A percentile compares a stretch with the other conserved stretches of the same genome.
Evolutionary conservation across 1,139 yeast species (phyloP).

Genomic region (Kurtzmaniella quercitrusa): DNA sequence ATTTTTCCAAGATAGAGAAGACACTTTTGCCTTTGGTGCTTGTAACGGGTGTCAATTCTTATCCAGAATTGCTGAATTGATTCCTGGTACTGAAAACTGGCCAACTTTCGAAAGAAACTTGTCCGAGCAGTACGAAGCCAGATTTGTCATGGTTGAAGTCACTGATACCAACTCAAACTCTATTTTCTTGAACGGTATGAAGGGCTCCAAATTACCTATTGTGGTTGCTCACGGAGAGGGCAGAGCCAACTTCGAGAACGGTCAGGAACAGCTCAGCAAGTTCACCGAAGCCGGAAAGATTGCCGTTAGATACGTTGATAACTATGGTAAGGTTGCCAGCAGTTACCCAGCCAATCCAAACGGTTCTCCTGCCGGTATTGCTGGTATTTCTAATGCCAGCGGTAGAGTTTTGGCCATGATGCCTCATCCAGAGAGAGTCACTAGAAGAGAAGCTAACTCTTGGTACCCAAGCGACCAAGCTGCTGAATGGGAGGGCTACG

Average conservation of each 20-base stretch:
- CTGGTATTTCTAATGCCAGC: slow-evolving; percentile 85
- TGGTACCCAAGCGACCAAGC: slow-evolving; percentile 79
- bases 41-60: slow-evolving; percentile 99
- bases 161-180: slow-evolving; percentile 53
- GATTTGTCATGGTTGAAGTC: slow-evolving; percentile 87
- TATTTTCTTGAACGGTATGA: slow-evolving; percentile 85
- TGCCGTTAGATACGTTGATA: slow-evolving; percentile 80
- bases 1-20: slow-evolving; percentile 81
- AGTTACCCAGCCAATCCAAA: slow-evolving; percentile 93
- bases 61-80: slow-evolving; percentile 79
- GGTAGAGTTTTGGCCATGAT: slow-evolving; percentile 97
- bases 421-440: slow-evolving; percentile 99
- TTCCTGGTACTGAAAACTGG: slow-evolving; percentile 97
- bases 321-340: slow-evolving; percentile 80
- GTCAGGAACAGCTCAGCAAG: slow-evolving; percentile 36
- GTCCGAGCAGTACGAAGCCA: slow-evolving; percentile 95
- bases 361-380: slow-evolving; percentile 91
- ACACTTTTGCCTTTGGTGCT: slow-evolving; percentile 97
- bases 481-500: slow-evolving; percentile 63
- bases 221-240: slow-evolving; percentile 99
- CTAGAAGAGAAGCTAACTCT: slow-evolving; percentile 82
- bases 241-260: slow-evolving; percentile 63
- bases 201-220: slow-evolving; percentile 87
- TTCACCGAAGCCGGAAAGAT: slow-evolving; percentile 51
- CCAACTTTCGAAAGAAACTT: slow-evolving; percentile 90